A percentile compares a stretch with the other conserved stretches of the same genome.
These are phyloP conservation scores for Elaeis oleifera DNA, from an alignment of 202 grass and related monocot species.

Conservation along the genomic window DNA sequence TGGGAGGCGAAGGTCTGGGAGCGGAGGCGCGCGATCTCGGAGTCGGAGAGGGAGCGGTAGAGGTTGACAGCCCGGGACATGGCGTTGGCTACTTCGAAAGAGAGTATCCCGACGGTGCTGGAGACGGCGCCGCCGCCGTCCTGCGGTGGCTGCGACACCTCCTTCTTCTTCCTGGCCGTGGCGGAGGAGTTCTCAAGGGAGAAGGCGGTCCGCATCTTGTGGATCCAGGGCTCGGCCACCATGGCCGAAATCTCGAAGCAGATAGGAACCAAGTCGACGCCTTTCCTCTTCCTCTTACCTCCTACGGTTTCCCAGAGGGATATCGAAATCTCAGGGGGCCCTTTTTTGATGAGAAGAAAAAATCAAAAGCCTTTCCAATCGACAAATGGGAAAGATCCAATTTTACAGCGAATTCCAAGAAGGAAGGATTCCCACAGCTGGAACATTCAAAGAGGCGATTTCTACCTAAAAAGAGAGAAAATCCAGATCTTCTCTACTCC, in stretches of 20 bases:
- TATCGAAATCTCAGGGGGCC: no score
- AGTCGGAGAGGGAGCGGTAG: constrained; percentile 71
- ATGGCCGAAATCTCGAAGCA: constrained; percentile 19
- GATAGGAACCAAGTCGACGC: no score
- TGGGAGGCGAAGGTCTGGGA: constrained; percentile 46
- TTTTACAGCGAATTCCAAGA: no score
- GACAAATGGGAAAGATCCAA: no score
- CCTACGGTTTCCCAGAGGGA: no score
- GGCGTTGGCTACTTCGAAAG: constrained; percentile 87
- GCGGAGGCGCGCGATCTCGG: constrained; percentile 43
- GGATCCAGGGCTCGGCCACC: constrained; percentile 68
- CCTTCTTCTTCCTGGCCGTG: constrained; percentile 45
- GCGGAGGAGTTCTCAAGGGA: constrained; percentile 37
- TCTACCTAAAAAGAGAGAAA: no score
- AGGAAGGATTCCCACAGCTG: no score
- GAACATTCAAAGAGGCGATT: no score
- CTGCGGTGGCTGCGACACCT: constrained; percentile 10
- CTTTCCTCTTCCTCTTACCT: no score
- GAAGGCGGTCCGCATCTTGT: constrained; percentile 49
- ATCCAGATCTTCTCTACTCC: no score
- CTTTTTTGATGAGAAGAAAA: no score
- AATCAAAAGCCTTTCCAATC: no score
- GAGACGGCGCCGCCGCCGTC: background rate
- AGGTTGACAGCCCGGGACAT: constrained; percentile 69
- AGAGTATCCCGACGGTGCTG: constrained; percentile 57